phyloP scores from a whole-genome alignment of 441 rosid species.

The Brassica hybrid region DNA sequence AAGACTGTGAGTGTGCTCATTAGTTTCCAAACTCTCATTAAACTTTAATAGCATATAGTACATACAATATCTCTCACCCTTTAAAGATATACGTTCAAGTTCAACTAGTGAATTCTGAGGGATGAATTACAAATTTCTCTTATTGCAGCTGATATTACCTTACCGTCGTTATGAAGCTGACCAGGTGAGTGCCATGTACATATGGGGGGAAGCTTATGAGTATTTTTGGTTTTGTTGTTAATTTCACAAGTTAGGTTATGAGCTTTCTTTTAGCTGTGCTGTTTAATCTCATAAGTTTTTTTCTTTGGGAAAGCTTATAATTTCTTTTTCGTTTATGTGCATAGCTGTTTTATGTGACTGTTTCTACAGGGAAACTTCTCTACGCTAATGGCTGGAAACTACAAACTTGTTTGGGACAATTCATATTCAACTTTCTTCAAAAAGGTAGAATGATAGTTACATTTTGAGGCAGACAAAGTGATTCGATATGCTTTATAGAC shows the following conservation, averaged over 20 bases:
- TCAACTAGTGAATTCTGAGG: no score
- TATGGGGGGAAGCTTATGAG: no score
- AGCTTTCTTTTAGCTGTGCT: not conserved
- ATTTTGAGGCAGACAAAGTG: conserved; percentile 7
- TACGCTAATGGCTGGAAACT: conserved; percentile 77
- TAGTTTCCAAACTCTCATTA: conserved; percentile 27
- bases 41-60: conserved; percentile 7
- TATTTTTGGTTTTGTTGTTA: no score
- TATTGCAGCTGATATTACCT: no score
- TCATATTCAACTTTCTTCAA: conserved; percentile 90
- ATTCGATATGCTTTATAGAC: not conserved
- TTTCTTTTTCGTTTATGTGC: not conserved
- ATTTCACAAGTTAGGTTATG: no score
- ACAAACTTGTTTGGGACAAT: conserved; percentile 96
- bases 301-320: conserved; percentile 4
- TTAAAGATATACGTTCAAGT: conserved; percentile 3
- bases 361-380: conserved; percentile 86
- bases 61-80: not conserved
- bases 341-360: conserved; percentile 7
- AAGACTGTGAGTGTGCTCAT: conserved; percentile 69
- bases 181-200: conserved; percentile 58
- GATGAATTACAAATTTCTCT: no score
- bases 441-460: conserved; percentile 55
- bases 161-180: conserved; percentile 52
- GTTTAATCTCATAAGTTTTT: not conserved